Evolutionary conservation across 108 stramenopile genomes (phyloP).

Genomic region (Chaetoceros muelleri): DNA sequence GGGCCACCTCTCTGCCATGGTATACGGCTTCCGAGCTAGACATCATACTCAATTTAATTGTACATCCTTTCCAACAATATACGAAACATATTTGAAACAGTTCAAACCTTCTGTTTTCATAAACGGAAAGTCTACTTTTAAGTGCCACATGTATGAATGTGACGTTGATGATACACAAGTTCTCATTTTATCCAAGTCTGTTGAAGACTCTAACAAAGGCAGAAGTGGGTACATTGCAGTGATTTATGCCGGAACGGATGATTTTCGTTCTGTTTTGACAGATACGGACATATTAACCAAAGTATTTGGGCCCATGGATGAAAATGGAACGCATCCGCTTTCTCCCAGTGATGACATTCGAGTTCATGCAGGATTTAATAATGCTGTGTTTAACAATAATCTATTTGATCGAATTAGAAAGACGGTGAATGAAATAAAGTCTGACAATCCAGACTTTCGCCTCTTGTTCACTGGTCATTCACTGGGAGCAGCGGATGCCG

Average conservation of each 20-base stretch:
- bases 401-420: constrained; percentile 26
- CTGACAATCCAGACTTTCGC: constrained; percentile 12
- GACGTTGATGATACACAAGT: constrained; percentile 52
- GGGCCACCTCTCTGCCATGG: constrained; percentile 20
- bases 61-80: neutral
- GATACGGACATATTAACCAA: constrained; percentile 53
- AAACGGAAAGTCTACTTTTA: neutral
- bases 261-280: constrained; percentile 49
- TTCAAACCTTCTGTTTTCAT: neutral
- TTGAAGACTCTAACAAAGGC: neutral
- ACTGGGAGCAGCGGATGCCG: constrained; percentile 65
- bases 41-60: constrained; percentile 1
- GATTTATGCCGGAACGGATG: constrained; percentile 78
- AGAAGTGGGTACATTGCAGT: constrained; percentile 51
- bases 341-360: constrained; percentile 14
- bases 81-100: neutral
- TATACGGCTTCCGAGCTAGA: constrained; percentile 27
- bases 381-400: constrained; percentile 52
- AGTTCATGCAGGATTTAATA: constrained; percentile 75
- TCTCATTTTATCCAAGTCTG: constrained; percentile 27
- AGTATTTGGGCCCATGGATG: constrained; percentile 42
- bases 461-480: constrained; percentile 67
- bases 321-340: constrained; percentile 9
- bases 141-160: constrained; percentile 50
- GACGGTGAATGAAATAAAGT: constrained; percentile 10